Base-by-base conservation (phyloP, 768 basidiomycete genomes). In the Termitomyces sp. region DNA sequence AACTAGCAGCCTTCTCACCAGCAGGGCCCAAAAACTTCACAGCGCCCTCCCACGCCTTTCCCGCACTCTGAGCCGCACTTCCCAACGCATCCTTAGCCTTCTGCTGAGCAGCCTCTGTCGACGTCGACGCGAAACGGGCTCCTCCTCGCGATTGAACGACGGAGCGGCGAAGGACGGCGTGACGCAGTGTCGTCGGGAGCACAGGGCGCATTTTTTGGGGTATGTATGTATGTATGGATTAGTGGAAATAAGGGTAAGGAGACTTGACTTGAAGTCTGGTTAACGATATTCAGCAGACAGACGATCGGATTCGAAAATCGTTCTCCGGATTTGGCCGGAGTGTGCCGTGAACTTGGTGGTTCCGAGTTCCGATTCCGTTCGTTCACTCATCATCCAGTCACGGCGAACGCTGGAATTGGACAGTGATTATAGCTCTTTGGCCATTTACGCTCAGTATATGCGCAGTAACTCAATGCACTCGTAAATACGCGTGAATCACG, bases 1-100 rank as follows among this genome's bases (percentile, higher is more conserved):
- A 63, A 52, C 79, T 78, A 1, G 84, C 85, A 56, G 83, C 76
- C 57, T 76, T 84, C 69, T 87, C 81, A 53, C 79, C 79, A 44
- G 74, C 68, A 56, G 80, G 79, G n/a, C 76, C 79, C 59, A 79
- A 66, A 48, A 78, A 68, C 72, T 77, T 75, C 70, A 80, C 83
- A 39, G 82, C 78, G 48, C 72, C 73, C 63, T 81, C 81, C 68
- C 84, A 81, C 18, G 83, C 75, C 70, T 84, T 79, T 44, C 79
- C 80, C 3, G 85, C 82, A 35, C 72, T 77, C 73, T 86, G 82
- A 70, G 87, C 86, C 9, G 83, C 87, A 48, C 75, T 73, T 53
- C 81, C 78, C 62, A 90, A 75, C 45, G 83, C 79, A 57, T 91
- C 87, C 74, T 90, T 85, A 7, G 89, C 87, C 72, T 88, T 90